Conservation (phyloP, 1,284 basidiomycete species). For the Mycena citricolor region DNA sequence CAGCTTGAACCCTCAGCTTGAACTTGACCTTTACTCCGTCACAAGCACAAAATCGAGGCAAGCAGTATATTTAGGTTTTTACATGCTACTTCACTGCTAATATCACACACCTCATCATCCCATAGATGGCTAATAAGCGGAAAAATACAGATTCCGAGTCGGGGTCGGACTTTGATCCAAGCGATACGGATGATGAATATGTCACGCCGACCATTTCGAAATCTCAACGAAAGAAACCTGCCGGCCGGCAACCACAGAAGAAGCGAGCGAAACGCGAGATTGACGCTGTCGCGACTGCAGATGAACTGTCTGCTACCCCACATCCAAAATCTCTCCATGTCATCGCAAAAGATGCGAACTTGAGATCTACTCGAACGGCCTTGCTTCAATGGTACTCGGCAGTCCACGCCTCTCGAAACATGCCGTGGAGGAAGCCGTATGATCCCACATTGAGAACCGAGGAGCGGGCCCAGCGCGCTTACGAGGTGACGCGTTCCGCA, state of each 20-base stretch:
- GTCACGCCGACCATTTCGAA: constrained; percentile 8
- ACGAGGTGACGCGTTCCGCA: constrained; percentile 58
- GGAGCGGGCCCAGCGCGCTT: constrained; percentile 70
- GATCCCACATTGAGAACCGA: constrained; percentile 48
- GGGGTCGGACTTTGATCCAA: constrained; percentile 6
- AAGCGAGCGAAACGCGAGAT: constrained; percentile 17
- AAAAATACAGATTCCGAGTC: constrained; percentile 5
- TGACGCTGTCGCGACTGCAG: constrained; percentile 11
- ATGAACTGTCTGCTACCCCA: constrained; percentile 6
- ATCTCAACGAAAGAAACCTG: constrained; percentile 7
- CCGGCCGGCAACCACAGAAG: constrained; percentile 3
- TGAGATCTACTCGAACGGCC: constrained; percentile 39
- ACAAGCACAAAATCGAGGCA: too few species aligned
- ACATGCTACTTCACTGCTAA: not conserved
- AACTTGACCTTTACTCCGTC: too few species aligned
- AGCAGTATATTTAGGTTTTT: not conserved
- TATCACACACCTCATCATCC: not conserved
- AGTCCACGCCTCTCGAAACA: constrained; percentile 64
- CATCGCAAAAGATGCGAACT: constrained; percentile 8
- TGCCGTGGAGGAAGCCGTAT: constrained; percentile 85
- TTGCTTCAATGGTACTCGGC: constrained; percentile 69
- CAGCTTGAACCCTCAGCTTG: too few species aligned
- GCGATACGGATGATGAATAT: constrained; percentile 13
- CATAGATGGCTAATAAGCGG: constrained; percentile 19
- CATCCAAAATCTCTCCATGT: constrained; percentile 37